Percentiles rank a stretch among this genome's conserved stretches.
Evolutionary conservation across 306 rosid species (phyloP).

Genomic region (Castanopsis chinensis): DNA sequence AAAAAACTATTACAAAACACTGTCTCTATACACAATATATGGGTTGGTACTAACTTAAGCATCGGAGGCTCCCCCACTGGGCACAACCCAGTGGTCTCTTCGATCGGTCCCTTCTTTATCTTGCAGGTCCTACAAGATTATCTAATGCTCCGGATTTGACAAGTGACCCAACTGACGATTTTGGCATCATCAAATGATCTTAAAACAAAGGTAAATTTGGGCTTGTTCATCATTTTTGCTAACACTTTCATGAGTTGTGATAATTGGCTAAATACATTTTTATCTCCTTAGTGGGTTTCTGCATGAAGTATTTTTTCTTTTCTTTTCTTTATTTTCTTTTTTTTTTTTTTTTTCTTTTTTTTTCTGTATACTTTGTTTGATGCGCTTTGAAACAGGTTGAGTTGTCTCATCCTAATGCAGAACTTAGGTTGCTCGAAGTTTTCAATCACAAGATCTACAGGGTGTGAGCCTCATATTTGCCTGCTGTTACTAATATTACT

Average conservation of each 20-base stretch:
- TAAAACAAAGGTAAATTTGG: slow-evolving; percentile 61
- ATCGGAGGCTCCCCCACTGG: no score
- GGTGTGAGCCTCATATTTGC: slow-evolving; percentile 42
- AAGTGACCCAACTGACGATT: no score
- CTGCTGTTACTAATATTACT: slow-evolving; percentile 11
- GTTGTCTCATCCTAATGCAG: slow-evolving; percentile 73
- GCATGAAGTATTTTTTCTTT: background rate
- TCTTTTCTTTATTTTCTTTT: no score
- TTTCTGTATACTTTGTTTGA: background rate
- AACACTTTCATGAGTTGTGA: background rate
- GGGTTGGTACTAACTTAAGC: no score
- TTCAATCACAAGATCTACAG: slow-evolving; percentile 89
- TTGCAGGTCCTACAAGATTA: no score
- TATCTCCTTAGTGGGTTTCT: background rate
- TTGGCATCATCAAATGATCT: no score
- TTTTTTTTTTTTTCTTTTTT: background rate
- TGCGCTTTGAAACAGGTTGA: slow-evolving; percentile 53
- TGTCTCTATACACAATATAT: no score
- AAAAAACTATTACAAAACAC: no score
- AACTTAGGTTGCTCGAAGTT: slow-evolving; percentile 90
- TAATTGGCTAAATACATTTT: background rate
- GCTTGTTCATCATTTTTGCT: background rate
- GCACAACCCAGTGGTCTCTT: no score
- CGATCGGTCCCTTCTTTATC: no score
- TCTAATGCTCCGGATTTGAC: no score